Percentiles rank a stretch among this genome's conserved stretches.
Evolutionary conservation across 345 rosid species (phyloP).

Genomic region (Lepidium sativum): DNA sequence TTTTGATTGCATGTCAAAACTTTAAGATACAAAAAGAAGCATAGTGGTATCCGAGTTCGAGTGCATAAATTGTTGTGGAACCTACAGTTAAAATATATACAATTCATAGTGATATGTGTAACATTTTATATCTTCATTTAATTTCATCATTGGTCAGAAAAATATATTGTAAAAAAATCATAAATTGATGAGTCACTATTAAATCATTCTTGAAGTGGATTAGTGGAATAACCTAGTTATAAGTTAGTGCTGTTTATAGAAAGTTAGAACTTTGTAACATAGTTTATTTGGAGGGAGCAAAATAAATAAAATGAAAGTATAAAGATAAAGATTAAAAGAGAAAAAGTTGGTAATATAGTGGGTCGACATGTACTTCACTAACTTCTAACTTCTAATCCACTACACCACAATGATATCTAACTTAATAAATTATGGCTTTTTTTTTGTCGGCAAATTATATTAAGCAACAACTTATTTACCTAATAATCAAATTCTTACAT

Average conservation of each 20-base stretch:
- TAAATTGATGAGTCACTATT: background rate
- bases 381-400: background rate
- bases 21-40: background rate
- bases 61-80: slow-evolving; percentile 2
- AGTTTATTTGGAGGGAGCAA: background rate
- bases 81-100: background rate
- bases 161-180: background rate
- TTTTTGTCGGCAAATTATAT: too few species aligned
- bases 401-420: background rate
- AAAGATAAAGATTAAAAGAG: background rate
- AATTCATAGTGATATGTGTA: background rate
- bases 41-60: slow-evolving; percentile 15
- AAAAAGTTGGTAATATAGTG: background rate
- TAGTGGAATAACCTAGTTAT: too few species aligned
- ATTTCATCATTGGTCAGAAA: background rate
- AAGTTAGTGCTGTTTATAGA: background rate
- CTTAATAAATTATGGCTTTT: too few species aligned
- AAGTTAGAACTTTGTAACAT: background rate
- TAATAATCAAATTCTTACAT: too few species aligned
- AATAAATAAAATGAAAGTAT: background rate
- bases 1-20: background rate
- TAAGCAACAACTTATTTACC: too few species aligned
- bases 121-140: background rate
- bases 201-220: background rate
- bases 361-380: slow-evolving; percentile 19